These are phyloP conservation scores for Calonectria pteridis DNA, from an alignment of 2,329 filamentous ascomycete species.

Conservation along the genomic window DNA sequence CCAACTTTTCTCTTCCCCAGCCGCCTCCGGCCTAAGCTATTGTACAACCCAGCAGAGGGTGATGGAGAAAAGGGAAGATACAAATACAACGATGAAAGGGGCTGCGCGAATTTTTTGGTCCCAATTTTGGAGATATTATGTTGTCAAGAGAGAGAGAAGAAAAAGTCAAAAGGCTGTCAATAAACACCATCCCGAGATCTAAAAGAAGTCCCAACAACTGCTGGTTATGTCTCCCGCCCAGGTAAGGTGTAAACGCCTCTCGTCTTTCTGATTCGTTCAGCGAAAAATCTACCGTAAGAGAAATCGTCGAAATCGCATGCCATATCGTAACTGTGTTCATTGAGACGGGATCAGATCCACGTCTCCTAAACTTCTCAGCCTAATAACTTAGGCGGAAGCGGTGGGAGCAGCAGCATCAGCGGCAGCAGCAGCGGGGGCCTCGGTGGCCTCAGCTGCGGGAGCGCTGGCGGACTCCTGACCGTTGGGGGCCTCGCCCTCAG, in stretches of 20 bases:
- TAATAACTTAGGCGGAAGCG: slow-evolving; percentile 47
- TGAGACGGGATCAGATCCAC: slow-evolving; percentile 42
- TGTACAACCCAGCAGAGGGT: slow-evolving; percentile 52
- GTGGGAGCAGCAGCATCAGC: slow-evolving; percentile 42
- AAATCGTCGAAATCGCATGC: slow-evolving; percentile 55
- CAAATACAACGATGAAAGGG: slow-evolving; percentile 51
- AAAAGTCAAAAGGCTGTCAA: slow-evolving; percentile 44
- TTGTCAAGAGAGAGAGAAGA: slow-evolving; percentile 40
- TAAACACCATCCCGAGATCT: slow-evolving; percentile 45
- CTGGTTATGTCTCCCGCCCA: slow-evolving; percentile 43
- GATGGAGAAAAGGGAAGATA: slow-evolving; percentile 49
- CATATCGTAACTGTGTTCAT: slow-evolving; percentile 55
- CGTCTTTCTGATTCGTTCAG: slow-evolving; percentile 47
- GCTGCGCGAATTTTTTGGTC: slow-evolving; percentile 43
- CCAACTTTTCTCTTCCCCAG: slow-evolving; percentile 50
- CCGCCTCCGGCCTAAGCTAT: slow-evolving; percentile 50
- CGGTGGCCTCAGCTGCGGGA: slow-evolving; percentile 45
- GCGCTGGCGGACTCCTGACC: slow-evolving; percentile 52
- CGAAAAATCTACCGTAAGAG: slow-evolving; percentile 52
- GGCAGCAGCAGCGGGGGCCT: slow-evolving; percentile 45
- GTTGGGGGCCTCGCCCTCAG: slow-evolving; percentile 59
- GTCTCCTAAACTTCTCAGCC: slow-evolving; percentile 43
- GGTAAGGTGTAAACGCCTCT: slow-evolving; percentile 43
- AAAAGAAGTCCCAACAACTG: slow-evolving; percentile 44
- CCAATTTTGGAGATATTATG: slow-evolving; percentile 48